Percentiles rank a stretch among this genome's conserved stretches.
Evolutionary conservation across 208 protist genomes (phyloP).

Genomic region (Trypanosoma cruzi): DNA sequence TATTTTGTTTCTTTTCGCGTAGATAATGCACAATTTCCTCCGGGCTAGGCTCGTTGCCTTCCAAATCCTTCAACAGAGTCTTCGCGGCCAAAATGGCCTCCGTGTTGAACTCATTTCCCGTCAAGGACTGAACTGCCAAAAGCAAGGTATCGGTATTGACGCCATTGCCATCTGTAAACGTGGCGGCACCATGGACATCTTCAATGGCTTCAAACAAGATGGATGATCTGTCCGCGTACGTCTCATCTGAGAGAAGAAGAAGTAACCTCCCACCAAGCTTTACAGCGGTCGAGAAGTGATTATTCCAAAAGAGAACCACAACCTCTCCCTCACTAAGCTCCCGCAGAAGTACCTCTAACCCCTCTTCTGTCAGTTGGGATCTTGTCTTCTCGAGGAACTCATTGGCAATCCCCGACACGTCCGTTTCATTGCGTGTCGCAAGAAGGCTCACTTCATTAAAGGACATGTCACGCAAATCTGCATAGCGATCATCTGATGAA

Average conservation of each 20-base stretch:
- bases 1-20: constrained; percentile 1
- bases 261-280: constrained; percentile 39
- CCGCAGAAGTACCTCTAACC: constrained; percentile 20
- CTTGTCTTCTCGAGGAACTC: constrained; percentile 25
- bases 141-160: constrained; percentile 31
- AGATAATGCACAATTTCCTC: constrained; percentile 23
- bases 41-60: constrained; percentile 17
- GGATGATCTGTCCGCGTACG: constrained; percentile 41
- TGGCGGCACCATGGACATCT: constrained; percentile 26
- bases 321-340: constrained; percentile 37
- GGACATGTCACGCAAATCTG: constrained; percentile 38
- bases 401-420: constrained; percentile 10
- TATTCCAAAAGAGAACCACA: constrained; percentile 54
- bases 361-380: constrained; percentile 34
- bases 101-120: constrained; percentile 37
- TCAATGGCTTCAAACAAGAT: constrained; percentile 40
- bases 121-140: constrained; percentile 27
- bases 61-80: not conserved
- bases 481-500: constrained; percentile 21
- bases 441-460: constrained; percentile 49
- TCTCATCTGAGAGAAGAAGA: constrained; percentile 42
- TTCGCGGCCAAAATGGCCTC: constrained; percentile 26
- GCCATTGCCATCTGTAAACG: constrained; percentile 48
- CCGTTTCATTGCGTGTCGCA: constrained; percentile 22
- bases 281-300: constrained; percentile 56